Evolutionary conservation across 2,329 filamentous ascomycete genomes (phyloP), one percentile per base, ranked within the genome.

Genomic region (Penicillium brevicompactum): DNA sequence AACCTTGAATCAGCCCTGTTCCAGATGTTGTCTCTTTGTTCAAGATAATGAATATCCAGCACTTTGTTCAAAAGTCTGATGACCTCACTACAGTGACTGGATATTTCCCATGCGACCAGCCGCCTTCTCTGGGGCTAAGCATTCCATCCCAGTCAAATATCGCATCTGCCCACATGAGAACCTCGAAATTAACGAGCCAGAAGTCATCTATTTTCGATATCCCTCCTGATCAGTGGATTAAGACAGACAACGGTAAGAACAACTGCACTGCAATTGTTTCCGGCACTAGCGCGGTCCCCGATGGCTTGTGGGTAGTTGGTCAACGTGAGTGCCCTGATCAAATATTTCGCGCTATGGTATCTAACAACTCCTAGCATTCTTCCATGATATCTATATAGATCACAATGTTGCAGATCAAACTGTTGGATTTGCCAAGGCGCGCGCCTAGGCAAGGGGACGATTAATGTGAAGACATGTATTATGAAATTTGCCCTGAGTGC

Each of bases 21-120:
- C n/a, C 24, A 3, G 49, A 46, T 4, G 49, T 45, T 22, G 27
- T 45, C 3, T 16, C 30, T 11, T 21, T 51, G 9, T 51, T 51
- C 14, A 31, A 46, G 11, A 18, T 14, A 1, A 22, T 44, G 14
- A 40, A 32, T n/a, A 41, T 51, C 8, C 31, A 46, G 24, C 40
- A 51, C 18, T 14, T 31, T 18, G 49, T 51, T n/a, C 32, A 38
- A 16, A n/a, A 30, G 9, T 51, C 49, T 34, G 38, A 9, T 5
- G 24, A 31, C 3, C 31, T 42, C 11, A 51, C 42, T 4, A 46
- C 41, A 2, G 49, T 51, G 4, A 51, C 30, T 16, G 49, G 49
- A 27, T 51, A 51, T 14, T 51, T 51, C 22, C 49, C 49, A 14
- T 51, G 49, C 42, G 49, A 51, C 41, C 30, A 46, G 42, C 49